Conservation (phyloP, 1,139 yeast species). For the Geotrichum macrosporum region DNA sequence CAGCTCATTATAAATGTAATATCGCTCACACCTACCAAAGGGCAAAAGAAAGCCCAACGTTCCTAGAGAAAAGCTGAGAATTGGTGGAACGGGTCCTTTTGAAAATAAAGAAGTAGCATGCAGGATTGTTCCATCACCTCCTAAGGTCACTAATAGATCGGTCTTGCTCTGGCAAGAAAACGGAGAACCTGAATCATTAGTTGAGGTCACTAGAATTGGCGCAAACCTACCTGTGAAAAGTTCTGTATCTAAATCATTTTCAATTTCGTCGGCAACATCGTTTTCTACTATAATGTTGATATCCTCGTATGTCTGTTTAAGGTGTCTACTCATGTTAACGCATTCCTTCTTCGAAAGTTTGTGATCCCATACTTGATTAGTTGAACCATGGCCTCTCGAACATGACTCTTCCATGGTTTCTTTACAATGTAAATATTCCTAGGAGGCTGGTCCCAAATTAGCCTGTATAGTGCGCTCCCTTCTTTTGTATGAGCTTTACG, state of each 20-base stretch:
- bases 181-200: constrained; percentile 5
- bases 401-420: constrained; percentile 73
- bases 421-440: constrained; percentile 73
- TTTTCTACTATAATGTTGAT: constrained; percentile 72
- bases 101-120: constrained; percentile 63
- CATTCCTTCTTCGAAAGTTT: not conserved
- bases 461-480: constrained; percentile 1
- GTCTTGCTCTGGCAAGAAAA: constrained; percentile 35
- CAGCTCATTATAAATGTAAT: not conserved
- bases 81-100: constrained; percentile 70
- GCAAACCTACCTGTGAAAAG: constrained; percentile 24
- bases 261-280: constrained; percentile 70
- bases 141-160: constrained; percentile 77
- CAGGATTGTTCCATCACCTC: constrained; percentile 94
- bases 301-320: constrained; percentile 58
- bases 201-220: not conserved
- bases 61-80: constrained; percentile 83
- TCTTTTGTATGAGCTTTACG: too few relatives aligned
- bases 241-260: constrained; percentile 40
- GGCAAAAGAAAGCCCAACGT: constrained; percentile 89
- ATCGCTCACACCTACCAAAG: constrained; percentile 44
- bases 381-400: constrained; percentile 60
- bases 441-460: constrained; percentile 39
- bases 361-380: constrained; percentile 46
- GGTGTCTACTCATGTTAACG: constrained; percentile 28